A percentile compares a stretch with the other conserved stretches of the same genome.
Evolutionary conservation across 2,329 filamentous ascomycete genomes (phyloP).

Genomic region (Cladorrhinum sp.): DNA sequence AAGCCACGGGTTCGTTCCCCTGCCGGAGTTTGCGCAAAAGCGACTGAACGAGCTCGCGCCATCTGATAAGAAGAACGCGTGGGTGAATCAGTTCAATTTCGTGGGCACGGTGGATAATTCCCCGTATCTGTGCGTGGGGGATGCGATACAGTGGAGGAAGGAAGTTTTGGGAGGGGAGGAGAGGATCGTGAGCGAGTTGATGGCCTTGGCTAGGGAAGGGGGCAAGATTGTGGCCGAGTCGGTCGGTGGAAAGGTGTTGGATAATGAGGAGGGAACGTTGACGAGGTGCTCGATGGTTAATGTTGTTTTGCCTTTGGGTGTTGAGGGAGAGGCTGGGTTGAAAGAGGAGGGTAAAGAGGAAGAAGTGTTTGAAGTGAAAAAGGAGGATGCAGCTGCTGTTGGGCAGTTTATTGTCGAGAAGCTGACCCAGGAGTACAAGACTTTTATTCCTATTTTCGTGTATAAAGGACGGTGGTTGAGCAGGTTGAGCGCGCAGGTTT

Average conservation of each 20-base stretch:
- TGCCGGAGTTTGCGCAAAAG: constrained; percentile 7
- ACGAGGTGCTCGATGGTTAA: constrained; percentile 70
- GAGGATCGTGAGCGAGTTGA: constrained; percentile 62
- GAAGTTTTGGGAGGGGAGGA: constrained; percentile 71
- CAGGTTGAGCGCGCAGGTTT: constrained; percentile 77
- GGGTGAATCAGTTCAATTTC: constrained; percentile 71
- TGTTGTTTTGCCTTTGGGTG: constrained; percentile 64
- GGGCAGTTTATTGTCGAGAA: constrained; percentile 57
- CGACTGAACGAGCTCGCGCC: constrained; percentile 42
- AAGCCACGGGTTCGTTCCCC: constrained; percentile 70
- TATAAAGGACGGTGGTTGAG: constrained; percentile 65
- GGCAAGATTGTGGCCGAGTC: constrained; percentile 57
- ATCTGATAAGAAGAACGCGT: constrained; percentile 56
- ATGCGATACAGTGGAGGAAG: constrained; percentile 68
- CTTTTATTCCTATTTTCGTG: constrained; percentile 64
- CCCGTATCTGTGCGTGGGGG: constrained; percentile 68
- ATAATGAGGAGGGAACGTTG: constrained; percentile 61
- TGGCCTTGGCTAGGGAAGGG: constrained; percentile 60
- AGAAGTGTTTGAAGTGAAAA: constrained; percentile 28
- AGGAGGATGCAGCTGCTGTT: constrained; percentile 36
- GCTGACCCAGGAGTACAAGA: constrained; percentile 60
- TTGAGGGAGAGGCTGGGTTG: constrained; percentile 12
- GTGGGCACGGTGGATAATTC: constrained; percentile 72
- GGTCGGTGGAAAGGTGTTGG: constrained; percentile 69
- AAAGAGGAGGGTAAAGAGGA: constrained; percentile 17